These are phyloP conservation scores for Nigrograna mackinnonii DNA, from an alignment of 2,329 filamentous ascomycete species.

Conservation along the genomic window DNA sequence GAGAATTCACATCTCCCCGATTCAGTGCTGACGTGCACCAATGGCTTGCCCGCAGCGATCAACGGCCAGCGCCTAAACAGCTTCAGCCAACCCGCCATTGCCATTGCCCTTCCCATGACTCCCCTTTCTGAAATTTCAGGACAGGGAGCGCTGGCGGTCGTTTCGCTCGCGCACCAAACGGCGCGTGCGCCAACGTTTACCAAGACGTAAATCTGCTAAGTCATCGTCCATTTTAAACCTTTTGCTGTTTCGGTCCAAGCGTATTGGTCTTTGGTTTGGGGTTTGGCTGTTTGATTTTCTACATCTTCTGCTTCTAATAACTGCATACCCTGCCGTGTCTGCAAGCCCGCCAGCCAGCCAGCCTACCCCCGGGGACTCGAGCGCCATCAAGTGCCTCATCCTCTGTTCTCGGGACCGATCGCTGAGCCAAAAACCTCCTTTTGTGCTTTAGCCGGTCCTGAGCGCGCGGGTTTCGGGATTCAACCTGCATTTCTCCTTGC, in stretches of 20 bases:
- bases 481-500: constrained; percentile 14
- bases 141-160: too few species aligned
- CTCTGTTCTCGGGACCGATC: constrained; percentile 4
- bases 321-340: constrained; percentile 4
- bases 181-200: constrained; percentile 2
- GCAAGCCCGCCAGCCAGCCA: constrained; percentile 9
- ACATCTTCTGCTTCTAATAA: constrained; percentile 12
- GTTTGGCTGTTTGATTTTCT: background rate
- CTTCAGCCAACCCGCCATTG: too few species aligned
- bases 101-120: background rate
- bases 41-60: too few species aligned
- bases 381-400: background rate
- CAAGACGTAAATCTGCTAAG: too few species aligned
- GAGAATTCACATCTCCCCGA: too few species aligned
- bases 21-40: too few species aligned
- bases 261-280: too few species aligned
- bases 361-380: background rate
- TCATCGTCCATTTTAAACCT: too few species aligned
- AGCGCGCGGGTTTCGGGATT: constrained; percentile 17
- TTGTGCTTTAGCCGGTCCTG: constrained; percentile 4
- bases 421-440: constrained; percentile 4
- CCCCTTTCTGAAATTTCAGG: too few species aligned
- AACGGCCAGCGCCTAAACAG: constrained; percentile 2
- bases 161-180: constrained; percentile 6
- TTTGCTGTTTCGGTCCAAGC: too few species aligned